Conservation (phyloP, 768 basidiomycete genomes). For the Suillus sp. region DNA sequence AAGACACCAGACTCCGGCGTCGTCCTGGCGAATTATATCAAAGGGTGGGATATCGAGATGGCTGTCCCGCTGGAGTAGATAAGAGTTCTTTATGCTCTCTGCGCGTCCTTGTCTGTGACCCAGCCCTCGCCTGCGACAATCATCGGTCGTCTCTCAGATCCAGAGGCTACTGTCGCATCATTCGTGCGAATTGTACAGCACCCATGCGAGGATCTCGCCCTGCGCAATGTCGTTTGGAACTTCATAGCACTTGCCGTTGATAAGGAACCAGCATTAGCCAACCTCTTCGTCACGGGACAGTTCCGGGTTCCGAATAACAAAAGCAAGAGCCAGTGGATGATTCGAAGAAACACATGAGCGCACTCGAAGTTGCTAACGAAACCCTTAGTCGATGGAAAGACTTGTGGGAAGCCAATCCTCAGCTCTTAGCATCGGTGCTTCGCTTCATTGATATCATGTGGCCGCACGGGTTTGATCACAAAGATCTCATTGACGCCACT, state of each 20-base stretch:
- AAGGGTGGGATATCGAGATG: conserved; percentile 60
- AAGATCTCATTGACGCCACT: conserved; percentile 52
- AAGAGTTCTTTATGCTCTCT: conserved; percentile 44
- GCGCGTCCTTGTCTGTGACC: conserved; percentile 60
- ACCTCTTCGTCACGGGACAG: conserved; percentile 75
- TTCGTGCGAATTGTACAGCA: conserved; percentile 75
- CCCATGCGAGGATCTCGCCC: conserved; percentile 73
- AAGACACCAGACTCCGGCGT: conserved; percentile 62
- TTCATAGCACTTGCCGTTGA: conserved; percentile 81
- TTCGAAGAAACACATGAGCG: no score
- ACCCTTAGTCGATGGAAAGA: conserved; percentile 71
- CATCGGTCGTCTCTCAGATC: conserved; percentile 74
- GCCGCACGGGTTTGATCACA: conserved; percentile 80
- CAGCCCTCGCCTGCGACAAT: conserved; percentile 71
- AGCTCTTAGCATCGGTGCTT: conserved; percentile 73
- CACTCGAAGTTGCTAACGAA: conserved; percentile 64
- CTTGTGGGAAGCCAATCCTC: conserved; percentile 77
- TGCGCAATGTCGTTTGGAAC: conserved; percentile 82
- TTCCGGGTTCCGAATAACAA: conserved; percentile 50
- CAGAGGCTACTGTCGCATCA: conserved; percentile 67
- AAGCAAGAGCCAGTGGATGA: no score
- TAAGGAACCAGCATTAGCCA: conserved; percentile 83
- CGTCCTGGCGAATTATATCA: conserved; percentile 67
- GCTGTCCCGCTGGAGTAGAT: conserved; percentile 67
- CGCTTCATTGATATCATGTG: conserved; percentile 77